Percentiles rank a stretch among this genome's conserved stretches.
Conservation (phyloP, 345 rosid species). For the Chamaenerion angustifolium region DNA sequence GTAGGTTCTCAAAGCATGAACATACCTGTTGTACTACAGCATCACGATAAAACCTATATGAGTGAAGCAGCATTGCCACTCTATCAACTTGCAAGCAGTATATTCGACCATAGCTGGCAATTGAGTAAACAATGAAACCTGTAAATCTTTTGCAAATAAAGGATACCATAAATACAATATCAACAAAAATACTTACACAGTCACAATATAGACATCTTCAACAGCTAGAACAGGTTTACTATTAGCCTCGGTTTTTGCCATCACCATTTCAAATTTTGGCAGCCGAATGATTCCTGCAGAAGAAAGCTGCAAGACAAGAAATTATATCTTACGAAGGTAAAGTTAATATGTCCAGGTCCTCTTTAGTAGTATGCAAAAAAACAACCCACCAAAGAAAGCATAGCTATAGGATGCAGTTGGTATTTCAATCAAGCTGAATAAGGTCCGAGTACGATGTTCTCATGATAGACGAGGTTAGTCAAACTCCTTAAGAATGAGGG, state of each 20-base stretch:
- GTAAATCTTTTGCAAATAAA: not conserved
- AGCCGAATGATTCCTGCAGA: conserved; percentile 77
- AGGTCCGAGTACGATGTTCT: no score
- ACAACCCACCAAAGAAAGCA: no score
- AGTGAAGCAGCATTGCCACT: conserved; percentile 87
- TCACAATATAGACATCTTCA: conserved; percentile 73
- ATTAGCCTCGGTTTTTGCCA: conserved; percentile 80
- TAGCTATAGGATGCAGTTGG: no score
- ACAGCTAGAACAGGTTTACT: conserved; percentile 81
- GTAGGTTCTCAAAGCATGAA: not conserved
- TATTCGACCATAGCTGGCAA: conserved; percentile 89
- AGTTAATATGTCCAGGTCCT: no score
- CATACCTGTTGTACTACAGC: conserved; percentile 87
- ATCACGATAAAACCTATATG: conserved; percentile 87
- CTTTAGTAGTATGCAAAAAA: no score
- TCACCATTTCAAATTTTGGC: conserved; percentile 91
- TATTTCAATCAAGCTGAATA: no score
- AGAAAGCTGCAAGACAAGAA: conserved; percentile 55
- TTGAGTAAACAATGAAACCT: not conserved
- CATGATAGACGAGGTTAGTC: no score
- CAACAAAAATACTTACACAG: conserved; percentile 44
- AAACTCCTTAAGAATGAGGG: no score
- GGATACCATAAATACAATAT: not conserved
- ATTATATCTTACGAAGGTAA: not conserved
- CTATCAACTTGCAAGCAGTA: conserved; percentile 97